Base-by-base conservation (phyloP, 1,284 basidiomycete genomes). In the Moesziomyces sp. region DNA sequence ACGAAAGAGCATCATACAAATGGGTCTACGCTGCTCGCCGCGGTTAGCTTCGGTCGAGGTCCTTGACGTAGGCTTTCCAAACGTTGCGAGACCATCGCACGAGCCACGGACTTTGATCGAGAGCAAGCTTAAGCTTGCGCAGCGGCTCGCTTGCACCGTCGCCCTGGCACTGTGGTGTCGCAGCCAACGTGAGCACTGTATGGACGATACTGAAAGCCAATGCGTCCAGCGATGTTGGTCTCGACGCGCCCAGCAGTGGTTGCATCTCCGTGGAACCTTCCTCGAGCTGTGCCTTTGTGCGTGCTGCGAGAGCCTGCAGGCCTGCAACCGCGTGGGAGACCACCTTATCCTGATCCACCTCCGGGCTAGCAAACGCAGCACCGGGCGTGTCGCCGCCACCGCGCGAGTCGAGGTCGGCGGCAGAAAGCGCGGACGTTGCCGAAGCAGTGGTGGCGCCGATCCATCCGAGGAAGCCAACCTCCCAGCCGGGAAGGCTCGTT, bases 151-250 rank as follows among this genome's bases (percentile, higher is more conserved):
- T 66, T 1, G 16, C 42, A 19, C 3, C 16, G 6, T 42, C 51
- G 13, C 28, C 55, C 23, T 62, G 56, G 14, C 57, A 38, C 44
- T 62, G 63, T 9, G 71, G 65, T 11, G 68, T 76, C 6, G 70
- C 73, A 16, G 77, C 64, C 5, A 79, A 55, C 9, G 77, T 73
- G 11, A 79, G 47, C 1, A 74, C 42, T 1, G 74, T 79, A 58
- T 79, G 75, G 8, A 79, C 51, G 33, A 70, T 50, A 48, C 75
- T 66, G 53, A 79, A 77, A 9, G 69, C 60, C 40, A 74, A 23
- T 13, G 77, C 77, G 28, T 79, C 77, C 13, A 79, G 56, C 28
- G 59, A 54, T 0, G 66, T 67, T 11, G 74, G 66, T 13, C 40
- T 46, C 10, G 51, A 35, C 3, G 66, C 62, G 23, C 49, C 50